Percentiles rank a stretch among this genome's conserved stretches.
Conservation (phyloP, 2,329 filamentous ascomycete species). For the Penicillium sp. region DNA sequence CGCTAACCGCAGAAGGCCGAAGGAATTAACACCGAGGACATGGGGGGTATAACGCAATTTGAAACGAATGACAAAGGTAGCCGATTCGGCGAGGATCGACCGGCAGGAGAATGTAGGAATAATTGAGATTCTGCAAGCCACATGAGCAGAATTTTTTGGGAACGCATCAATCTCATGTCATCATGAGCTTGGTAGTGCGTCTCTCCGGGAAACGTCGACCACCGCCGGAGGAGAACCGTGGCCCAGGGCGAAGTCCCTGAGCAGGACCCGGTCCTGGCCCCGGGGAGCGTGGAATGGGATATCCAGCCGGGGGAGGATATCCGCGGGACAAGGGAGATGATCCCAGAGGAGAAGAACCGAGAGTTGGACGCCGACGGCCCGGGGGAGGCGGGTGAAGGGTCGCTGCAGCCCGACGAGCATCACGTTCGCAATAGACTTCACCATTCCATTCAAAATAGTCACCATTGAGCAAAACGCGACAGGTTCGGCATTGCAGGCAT, state of each 20-base stretch:
- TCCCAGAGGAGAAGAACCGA: conserved; percentile 33
- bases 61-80: conserved; percentile 13
- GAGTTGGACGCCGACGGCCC: conserved; percentile 37
- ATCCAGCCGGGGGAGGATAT: conserved; percentile 29
- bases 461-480: conserved; percentile 68
- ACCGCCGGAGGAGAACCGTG: conserved; percentile 27
- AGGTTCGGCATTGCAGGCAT: conserved; percentile 79
- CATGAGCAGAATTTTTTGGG: neutral
- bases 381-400: conserved; percentile 20
- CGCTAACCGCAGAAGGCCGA: conserved; percentile 13
- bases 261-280: conserved; percentile 12
- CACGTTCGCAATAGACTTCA: conserved; percentile 78
- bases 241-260: conserved; percentile 16
- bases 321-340: conserved; percentile 34
- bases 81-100: neutral
- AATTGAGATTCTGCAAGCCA: neutral
- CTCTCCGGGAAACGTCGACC: conserved; percentile 48
- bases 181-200: conserved; percentile 50
- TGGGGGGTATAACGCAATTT: conserved; percentile 25
- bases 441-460: conserved; percentile 91
- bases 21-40: conserved; percentile 3
- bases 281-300: conserved; percentile 22
- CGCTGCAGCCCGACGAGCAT: conserved; percentile 64
- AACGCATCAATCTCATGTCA: conserved; percentile 36
- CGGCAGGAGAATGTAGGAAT: neutral